Evolutionary conservation across 176 grass and related monocot genomes (phyloP).

Genomic region (Ensete ventricosum): DNA sequence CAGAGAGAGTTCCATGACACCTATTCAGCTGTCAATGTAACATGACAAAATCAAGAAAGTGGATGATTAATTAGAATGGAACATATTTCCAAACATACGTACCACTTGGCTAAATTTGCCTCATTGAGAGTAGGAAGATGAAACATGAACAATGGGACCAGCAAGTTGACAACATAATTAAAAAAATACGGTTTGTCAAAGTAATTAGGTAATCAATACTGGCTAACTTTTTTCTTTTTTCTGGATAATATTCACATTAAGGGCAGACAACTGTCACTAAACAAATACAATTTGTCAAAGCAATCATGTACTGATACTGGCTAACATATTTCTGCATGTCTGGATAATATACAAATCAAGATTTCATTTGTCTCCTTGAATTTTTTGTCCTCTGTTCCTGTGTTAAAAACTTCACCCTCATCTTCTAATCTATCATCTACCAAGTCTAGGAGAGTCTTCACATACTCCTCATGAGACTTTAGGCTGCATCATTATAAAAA

Average conservation of each 20-base stretch:
- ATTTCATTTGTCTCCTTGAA: neutral
- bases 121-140: neutral
- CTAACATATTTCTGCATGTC: too few relatives aligned
- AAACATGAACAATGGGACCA: neutral
- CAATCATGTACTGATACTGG: neutral
- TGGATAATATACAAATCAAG: neutral
- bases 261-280: neutral
- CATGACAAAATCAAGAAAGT: conserved; percentile 15
- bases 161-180: too few relatives aligned
- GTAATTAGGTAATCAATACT: neutral
- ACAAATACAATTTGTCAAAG: neutral
- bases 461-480: neutral
- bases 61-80: neutral
- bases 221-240: too few relatives aligned
- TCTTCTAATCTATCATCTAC: neutral
- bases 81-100: neutral
- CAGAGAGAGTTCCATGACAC: conserved; percentile 75
- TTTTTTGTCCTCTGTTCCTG: too few relatives aligned
- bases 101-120: neutral
- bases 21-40: conserved; percentile 69
- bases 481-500: too few relatives aligned
- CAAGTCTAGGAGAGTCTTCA: neutral
- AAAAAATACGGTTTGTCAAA: neutral
- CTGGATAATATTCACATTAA: too few relatives aligned
- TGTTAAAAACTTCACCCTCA: neutral